Percentiles rank a stretch among this genome's conserved stretches.
These are phyloP conservation scores for Curvularia sp. DNA, from an alignment of 2,329 filamentous ascomycete species.

Conservation along the genomic window DNA sequence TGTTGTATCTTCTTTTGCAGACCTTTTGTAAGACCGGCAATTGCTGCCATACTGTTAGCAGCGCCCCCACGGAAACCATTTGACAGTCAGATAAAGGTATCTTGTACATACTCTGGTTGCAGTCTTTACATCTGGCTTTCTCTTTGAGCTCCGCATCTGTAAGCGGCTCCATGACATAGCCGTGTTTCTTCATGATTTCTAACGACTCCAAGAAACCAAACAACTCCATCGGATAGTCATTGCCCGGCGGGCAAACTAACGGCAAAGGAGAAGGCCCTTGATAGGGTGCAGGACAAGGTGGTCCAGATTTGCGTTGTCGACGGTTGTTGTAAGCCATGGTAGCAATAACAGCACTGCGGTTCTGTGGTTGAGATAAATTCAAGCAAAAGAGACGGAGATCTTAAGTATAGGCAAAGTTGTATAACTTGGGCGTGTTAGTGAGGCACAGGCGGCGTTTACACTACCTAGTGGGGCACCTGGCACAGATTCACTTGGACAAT, in stretches of 20 bases:
- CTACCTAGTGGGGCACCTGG: neutral
- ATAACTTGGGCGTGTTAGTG: neutral
- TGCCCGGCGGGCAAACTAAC: neutral
- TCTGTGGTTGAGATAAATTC: neutral
- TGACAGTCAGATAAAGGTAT: neutral
- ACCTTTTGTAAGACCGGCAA: slow-evolving; percentile 7
- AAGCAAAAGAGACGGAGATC: neutral
- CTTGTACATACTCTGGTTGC: slow-evolving; percentile 19
- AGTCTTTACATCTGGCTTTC: slow-evolving; percentile 22
- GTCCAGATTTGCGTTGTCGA: neutral
- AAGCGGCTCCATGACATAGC: slow-evolving; percentile 15
- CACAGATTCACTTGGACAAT: neutral
- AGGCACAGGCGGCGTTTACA: neutral
- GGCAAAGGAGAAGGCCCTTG: slow-evolving; percentile 3
- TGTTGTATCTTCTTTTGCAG: neutral
- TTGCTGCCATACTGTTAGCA: slow-evolving; percentile 1
- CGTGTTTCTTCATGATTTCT: slow-evolving; percentile 16
- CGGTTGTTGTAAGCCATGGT: neutral
- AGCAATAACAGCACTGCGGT: neutral
- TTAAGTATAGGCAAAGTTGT: neutral
- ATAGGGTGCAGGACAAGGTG: slow-evolving; percentile 3
- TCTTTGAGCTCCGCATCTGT: slow-evolving; percentile 17
- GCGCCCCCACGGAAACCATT: neutral
- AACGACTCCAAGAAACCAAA: slow-evolving; percentile 8
- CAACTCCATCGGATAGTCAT: slow-evolving; percentile 3